Evolutionary conservation across 306 rosid genomes (phyloP).

Genomic region (Dalbergia oliveri): DNA sequence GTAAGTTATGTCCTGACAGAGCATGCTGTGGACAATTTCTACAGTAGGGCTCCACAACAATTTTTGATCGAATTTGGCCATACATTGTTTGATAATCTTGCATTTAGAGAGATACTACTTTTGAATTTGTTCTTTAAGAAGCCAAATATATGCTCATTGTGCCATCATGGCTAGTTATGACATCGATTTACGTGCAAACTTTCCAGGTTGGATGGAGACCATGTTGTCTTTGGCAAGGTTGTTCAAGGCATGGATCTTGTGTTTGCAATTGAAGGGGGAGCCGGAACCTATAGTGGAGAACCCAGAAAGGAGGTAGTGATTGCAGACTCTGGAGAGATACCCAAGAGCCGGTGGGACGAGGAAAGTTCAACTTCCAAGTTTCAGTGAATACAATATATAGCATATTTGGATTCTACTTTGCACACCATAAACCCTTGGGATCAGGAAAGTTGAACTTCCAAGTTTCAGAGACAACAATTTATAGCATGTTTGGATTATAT

Average conservation of each 20-base stretch:
- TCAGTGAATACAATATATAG: conserved; percentile 54
- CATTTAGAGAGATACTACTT: not conserved
- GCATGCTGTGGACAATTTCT: not conserved
- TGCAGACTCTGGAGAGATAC: conserved; percentile 80
- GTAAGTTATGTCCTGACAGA: conserved; percentile 50
- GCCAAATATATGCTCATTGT: conserved; percentile 29
- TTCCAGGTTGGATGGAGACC: conserved; percentile 90
- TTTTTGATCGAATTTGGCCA: not conserved
- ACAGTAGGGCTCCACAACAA: not conserved
- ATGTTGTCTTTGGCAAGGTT: conserved; percentile 84
- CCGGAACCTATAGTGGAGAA: conserved; percentile 84
- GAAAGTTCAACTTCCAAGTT: conserved; percentile 57
- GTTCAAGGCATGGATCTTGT: conserved; percentile 86
- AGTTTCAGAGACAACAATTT: not conserved
- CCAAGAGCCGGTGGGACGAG: conserved; percentile 70
- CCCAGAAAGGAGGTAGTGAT: conserved; percentile 84
- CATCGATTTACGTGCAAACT: conserved; percentile 2
- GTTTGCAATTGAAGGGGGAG: conserved; percentile 84
- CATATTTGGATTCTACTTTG: too few relatives aligned
- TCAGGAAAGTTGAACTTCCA: conserved; percentile 64
- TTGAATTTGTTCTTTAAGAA: conserved; percentile 50
- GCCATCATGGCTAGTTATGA: not conserved
- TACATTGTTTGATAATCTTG: not conserved
- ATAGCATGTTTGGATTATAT: conserved; percentile 30
- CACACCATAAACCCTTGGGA: conserved; percentile 53